These are phyloP conservation scores for Mortierella sp. DNA, from an alignment of 371 early-diverging fungal genomes.

Conservation along the genomic window DNA sequence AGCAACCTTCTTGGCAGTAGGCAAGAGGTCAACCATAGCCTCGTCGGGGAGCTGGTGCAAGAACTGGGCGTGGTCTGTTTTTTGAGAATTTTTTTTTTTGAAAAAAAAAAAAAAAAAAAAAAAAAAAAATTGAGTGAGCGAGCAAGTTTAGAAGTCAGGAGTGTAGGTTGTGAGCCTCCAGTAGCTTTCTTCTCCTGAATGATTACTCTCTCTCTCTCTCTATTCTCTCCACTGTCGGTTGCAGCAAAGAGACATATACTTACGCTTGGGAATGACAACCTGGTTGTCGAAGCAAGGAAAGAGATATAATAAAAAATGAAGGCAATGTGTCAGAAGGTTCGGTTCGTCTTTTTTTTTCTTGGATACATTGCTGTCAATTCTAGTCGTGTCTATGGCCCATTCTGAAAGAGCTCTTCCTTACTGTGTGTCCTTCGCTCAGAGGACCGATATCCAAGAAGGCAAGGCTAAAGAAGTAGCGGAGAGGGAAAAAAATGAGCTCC, in stretches of 20 bases:
- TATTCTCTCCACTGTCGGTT: no score
- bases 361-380: no score
- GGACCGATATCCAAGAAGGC: slow-evolving; percentile 85
- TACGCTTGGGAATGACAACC: slow-evolving; percentile 90
- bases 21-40: slow-evolving; percentile 82
- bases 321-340: not conserved
- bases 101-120: not conserved
- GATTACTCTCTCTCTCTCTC: no score
- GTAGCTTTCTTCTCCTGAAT: no score
- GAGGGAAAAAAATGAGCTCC: no score
- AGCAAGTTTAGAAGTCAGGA: no score
- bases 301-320: not conserved
- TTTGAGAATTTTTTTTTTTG: not conserved
- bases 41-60: slow-evolving; percentile 91
- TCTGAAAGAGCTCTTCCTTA: no score
- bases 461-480: no score
- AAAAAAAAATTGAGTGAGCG: no score
- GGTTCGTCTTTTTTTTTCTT: not conserved
- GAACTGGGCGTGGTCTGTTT: slow-evolving; percentile 87
- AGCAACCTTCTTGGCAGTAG: slow-evolving; percentile 89
- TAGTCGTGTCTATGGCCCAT: no score
- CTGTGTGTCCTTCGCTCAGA: slow-evolving; percentile 81
- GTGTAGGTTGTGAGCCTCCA: no score
- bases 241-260: no score
- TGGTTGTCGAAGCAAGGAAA: slow-evolving; percentile 49